These are phyloP conservation scores for Peronospora tabacina DNA, from an alignment of 352 stramenopile species.

Conservation along the genomic window DNA sequence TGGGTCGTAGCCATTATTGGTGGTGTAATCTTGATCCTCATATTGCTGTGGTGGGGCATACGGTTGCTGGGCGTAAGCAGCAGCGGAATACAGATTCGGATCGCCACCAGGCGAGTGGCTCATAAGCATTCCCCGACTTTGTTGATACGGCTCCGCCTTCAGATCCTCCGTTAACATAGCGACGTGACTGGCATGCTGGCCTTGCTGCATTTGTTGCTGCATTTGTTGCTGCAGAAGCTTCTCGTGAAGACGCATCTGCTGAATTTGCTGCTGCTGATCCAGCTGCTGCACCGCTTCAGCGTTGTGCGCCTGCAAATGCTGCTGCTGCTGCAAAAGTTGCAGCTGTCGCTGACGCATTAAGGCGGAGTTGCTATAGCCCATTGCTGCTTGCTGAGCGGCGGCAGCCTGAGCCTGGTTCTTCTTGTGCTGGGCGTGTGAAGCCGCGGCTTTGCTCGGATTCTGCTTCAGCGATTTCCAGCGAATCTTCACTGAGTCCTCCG, in stretches of 20 bases:
- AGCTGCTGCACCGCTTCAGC: conserved; percentile 55
- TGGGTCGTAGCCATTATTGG: conserved; percentile 29
- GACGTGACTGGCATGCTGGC: conserved; percentile 41
- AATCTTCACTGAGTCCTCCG: conserved; percentile 93
- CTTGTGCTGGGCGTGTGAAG: conserved; percentile 68
- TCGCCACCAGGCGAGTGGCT: conserved; percentile 26
- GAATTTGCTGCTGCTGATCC: conserved; percentile 65
- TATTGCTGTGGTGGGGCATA: conserved; percentile 31
- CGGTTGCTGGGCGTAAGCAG: conserved; percentile 26
- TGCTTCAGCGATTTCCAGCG: conserved; percentile 87
- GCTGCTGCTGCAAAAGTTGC: conserved; percentile 65
- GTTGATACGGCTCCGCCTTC: conserved; percentile 35
- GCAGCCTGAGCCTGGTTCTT: conserved; percentile 52
- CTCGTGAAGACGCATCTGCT: conserved; percentile 61
- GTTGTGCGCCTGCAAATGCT: conserved; percentile 55
- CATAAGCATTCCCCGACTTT: conserved; percentile 26
- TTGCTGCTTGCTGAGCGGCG: conserved; percentile 33
- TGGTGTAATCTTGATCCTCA: conserved; percentile 27
- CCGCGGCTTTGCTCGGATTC: conserved; percentile 71
- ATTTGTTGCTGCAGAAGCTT: conserved; percentile 65
- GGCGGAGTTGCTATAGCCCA: conserved; percentile 56
- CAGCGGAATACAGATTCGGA: conserved; percentile 29
- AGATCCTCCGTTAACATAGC: conserved; percentile 33
- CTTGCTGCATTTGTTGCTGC: conserved; percentile 62
- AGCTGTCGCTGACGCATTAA: conserved; percentile 61